Conservation (phyloP, 371 early-diverging fungal genomes). For the Phascolomyces articulosus region DNA sequence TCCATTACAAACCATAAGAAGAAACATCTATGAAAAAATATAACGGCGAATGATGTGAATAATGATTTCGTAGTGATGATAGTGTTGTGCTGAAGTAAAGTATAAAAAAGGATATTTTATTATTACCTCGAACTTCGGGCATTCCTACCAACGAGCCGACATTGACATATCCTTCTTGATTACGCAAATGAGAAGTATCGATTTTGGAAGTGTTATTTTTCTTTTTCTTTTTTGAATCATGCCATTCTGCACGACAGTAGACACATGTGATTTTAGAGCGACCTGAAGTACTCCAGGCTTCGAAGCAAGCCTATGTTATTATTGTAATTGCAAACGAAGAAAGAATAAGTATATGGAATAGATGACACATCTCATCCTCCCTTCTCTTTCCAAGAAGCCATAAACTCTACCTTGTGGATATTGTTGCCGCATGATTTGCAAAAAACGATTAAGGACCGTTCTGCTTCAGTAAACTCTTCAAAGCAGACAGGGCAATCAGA, state of each 20-base stretch:
- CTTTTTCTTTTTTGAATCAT: neutral
- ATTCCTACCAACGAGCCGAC: constrained; percentile 29
- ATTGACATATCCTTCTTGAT: constrained; percentile 24
- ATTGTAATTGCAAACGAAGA: too few relatives aligned
- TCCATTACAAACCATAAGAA: neutral
- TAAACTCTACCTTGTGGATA: constrained; percentile 39
- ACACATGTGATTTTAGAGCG: constrained; percentile 31
- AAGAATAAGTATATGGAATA: too few relatives aligned
- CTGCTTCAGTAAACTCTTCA: constrained; percentile 33
- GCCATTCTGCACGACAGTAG: constrained; percentile 40
- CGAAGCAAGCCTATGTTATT: constrained; percentile 24
- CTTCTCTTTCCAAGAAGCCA: too few relatives aligned
- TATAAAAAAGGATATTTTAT: neutral
- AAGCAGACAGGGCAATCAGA: constrained; percentile 49
- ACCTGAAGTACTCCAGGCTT: constrained; percentile 27
- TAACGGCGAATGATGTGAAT: too few relatives aligned
- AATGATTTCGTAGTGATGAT: too few relatives aligned
- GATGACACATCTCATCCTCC: too few relatives aligned
- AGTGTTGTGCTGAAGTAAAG: too few relatives aligned
- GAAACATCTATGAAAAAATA: neutral
- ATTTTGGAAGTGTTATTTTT: neutral
- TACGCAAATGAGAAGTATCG: neutral
- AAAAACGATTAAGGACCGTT: constrained; percentile 21
- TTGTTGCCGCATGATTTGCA: constrained; percentile 42
- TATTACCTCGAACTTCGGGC: constrained; percentile 25